These are phyloP conservation scores for Cytospora piceicola DNA, from an alignment of 2,329 filamentous ascomycete genomes.

Conservation along the genomic window DNA sequence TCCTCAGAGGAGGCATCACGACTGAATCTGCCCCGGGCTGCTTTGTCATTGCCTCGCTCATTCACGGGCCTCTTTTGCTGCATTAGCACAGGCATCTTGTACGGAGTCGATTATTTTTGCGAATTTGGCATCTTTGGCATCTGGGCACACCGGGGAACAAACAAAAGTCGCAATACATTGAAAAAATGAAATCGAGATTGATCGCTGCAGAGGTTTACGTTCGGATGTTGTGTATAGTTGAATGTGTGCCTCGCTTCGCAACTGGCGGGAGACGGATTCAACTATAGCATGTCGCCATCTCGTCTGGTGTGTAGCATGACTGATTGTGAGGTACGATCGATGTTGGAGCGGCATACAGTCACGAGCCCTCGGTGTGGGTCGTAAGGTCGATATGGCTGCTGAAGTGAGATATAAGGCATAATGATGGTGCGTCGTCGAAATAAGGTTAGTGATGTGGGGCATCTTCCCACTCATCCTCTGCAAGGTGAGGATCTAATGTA, in stretches of 20 bases:
- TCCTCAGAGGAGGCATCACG: constrained; percentile 5
- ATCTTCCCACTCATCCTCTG: too few relatives aligned
- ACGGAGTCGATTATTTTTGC: constrained; percentile 18
- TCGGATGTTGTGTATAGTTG: not conserved
- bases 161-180: not conserved
- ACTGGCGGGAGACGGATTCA: too few relatives aligned
- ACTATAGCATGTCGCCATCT: too few relatives aligned
- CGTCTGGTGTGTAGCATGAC: too few relatives aligned
- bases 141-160: not conserved
- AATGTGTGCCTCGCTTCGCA: not conserved
- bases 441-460: too few relatives aligned
- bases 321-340: not conserved
- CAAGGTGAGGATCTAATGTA: too few relatives aligned
- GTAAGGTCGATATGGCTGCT: not conserved
- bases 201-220: not conserved
- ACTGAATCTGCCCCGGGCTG: constrained; percentile 3
- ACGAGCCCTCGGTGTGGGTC: not conserved
- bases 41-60: constrained; percentile 2
- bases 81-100: constrained; percentile 27
- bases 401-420: not conserved
- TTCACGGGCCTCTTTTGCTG: constrained; percentile 17
- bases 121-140: constrained; percentile 9
- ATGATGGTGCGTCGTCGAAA: too few relatives aligned
- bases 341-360: too few relatives aligned
- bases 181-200: not conserved